Conservation (phyloP, 345 rosid genomes). For the Melastoma malabathricum region DNA sequence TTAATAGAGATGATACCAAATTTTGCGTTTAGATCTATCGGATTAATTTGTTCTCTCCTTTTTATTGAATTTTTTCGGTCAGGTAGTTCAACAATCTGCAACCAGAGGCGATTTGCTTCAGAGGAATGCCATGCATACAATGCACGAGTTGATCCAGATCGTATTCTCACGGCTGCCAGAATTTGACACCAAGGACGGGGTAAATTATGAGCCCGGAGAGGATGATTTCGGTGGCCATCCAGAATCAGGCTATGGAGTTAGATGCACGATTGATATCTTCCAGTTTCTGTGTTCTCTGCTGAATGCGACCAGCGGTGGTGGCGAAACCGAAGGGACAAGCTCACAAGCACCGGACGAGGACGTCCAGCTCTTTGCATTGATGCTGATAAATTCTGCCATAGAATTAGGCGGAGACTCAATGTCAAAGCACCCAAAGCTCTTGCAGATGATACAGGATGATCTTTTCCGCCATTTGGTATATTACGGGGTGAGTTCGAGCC, state of each 20-base stretch:
- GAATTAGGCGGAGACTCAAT: slow-evolving; percentile 75
- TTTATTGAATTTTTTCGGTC: too few relatives aligned
- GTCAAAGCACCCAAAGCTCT: slow-evolving; percentile 57
- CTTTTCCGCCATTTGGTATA: slow-evolving; percentile 78
- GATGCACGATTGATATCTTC: slow-evolving; percentile 65
- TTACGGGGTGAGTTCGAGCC: slow-evolving; percentile 60
- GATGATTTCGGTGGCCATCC: slow-evolving; percentile 28
- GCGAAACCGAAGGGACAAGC: slow-evolving; percentile 46
- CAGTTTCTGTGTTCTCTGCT: slow-evolving; percentile 73
- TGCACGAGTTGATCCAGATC: slow-evolving; percentile 77
- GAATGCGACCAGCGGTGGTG: slow-evolving; percentile 44
- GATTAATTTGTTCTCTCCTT: too few relatives aligned
- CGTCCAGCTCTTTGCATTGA: slow-evolving; percentile 51
- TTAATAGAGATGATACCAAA: too few relatives aligned
- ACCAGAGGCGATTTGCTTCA: slow-evolving; percentile 70
- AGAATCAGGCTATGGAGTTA: slow-evolving; percentile 49
- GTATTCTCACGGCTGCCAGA: slow-evolving; percentile 60
- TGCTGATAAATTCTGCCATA: slow-evolving; percentile 57
- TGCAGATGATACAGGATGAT: slow-evolving; percentile 73
- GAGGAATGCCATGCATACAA: slow-evolving; percentile 56
- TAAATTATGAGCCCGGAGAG: slow-evolving; percentile 48
- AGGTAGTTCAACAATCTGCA: slow-evolving; percentile 59
- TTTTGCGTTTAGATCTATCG: too few relatives aligned
- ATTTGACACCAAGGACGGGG: slow-evolving; percentile 35
- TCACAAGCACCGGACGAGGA: slow-evolving; percentile 51